Base-by-base conservation (phyloP, 2,329 filamentous ascomycete species). In the Chaetoscypha palmicola region DNA sequence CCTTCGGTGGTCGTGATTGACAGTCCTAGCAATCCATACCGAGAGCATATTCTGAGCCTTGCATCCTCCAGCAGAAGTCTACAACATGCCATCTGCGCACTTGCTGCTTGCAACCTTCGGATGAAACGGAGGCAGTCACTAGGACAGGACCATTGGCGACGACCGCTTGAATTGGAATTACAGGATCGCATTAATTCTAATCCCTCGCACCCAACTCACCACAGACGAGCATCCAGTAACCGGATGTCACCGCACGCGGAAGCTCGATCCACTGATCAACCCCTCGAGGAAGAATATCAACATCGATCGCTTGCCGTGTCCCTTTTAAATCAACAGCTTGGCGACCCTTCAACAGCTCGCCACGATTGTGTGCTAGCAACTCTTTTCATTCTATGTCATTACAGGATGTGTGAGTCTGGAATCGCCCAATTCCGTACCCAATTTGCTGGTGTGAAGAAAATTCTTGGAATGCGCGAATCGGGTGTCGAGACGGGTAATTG, bases 381-480 rank as follows among this genome's bases (percentile, higher is more conserved):
- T 3, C 79, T 96, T 26, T 74, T 96, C 30, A 76, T 96, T 7
- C 73, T 96, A 3, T 95, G 89, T 61, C 81, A 96, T 48, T 95
- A 94, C 63, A 86, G 94, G 54, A 89, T 95, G 67, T 92, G 88
- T 50, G 90, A 96, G 64, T 92, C 86, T 1, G 91, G 91, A 2
- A 83, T 96, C 54, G 88, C 87, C 16, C 91, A 91, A 58, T 96
- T 96, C 66, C 86, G 89, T 54, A 92, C 86, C 0, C 91, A 96
- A 61, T 89, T 96, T 58, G 88, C 88, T 1, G 90, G 91, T 0
- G 89, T 96, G 30, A 90, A 89, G 66, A 94, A 94, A 69, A 79
- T 97, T 23, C 74, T 96, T 9, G 77, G 81, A 3, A 77, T 95
- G 67, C 77, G 89, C 47, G 77, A 83, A 52, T 70, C 77, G 61